phyloP scores from a whole-genome alignment of 306 rosid genomes.

The Pyrus betulifolia region DNA sequence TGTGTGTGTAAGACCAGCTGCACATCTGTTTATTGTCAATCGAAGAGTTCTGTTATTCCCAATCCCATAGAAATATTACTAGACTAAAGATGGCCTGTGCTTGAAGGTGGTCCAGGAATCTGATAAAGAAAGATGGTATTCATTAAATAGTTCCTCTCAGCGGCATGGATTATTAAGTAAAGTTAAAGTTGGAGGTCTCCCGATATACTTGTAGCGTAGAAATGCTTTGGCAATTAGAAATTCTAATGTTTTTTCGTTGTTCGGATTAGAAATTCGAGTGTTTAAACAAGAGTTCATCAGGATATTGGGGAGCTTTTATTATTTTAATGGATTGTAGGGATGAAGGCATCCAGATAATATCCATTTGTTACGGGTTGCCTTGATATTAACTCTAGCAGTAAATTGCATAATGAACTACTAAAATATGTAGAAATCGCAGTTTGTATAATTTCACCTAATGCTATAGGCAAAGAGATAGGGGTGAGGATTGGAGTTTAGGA shows the following conservation, averaged over 20 bases:
- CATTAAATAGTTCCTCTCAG: not conserved
- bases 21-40: not conserved
- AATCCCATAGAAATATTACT: not conserved
- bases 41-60: not conserved
- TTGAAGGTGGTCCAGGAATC: not conserved
- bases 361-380: not conserved
- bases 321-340: not conserved
- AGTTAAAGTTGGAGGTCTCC: not conserved
- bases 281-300: not conserved
- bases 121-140: not conserved
- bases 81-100: not conserved
- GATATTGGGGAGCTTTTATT: not conserved
- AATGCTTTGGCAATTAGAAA: not conserved
- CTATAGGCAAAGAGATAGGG: too few relatives aligned
- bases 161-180: not conserved
- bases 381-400: not conserved
- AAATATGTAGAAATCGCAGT: too few relatives aligned
- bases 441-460: too few relatives aligned
- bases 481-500: too few relatives aligned
- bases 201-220: not conserved
- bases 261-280: not conserved
- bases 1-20: not conserved
- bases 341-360: not conserved
- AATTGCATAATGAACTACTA: too few relatives aligned
- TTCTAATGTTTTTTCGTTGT: not conserved